These are phyloP conservation scores for Suillus luteus DNA, from an alignment of 768 basidiomycete species.

Conservation along the genomic window DNA sequence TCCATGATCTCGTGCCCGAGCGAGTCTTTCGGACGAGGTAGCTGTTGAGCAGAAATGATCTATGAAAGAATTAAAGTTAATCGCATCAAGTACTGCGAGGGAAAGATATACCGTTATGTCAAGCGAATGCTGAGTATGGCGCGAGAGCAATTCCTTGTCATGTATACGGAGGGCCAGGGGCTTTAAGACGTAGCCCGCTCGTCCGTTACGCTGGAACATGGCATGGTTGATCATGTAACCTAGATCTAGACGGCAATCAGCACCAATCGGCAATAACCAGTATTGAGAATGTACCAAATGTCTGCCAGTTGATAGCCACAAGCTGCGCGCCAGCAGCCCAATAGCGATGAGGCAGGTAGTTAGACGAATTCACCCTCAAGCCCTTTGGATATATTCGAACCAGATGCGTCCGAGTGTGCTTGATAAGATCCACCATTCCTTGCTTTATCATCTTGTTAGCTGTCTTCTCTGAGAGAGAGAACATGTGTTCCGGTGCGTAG, in stretches of 20 bases:
- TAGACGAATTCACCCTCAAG: constrained; percentile 75
- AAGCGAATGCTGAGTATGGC: constrained; percentile 59
- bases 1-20: constrained; percentile 61
- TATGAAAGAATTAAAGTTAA: constrained; percentile 22
- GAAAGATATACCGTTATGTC: constrained; percentile 56
- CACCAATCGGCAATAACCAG: constrained; percentile 4
- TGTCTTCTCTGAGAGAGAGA: constrained; percentile 87
- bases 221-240: constrained; percentile 93
- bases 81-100: background rate
- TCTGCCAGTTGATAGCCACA: constrained; percentile 98
- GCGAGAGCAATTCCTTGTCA: constrained; percentile 57
- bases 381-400: constrained; percentile 89
- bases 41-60: constrained; percentile 88
- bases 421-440: constrained; percentile 71
- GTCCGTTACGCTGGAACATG: constrained; percentile 93
- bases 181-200: constrained; percentile 88
- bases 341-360: constrained; percentile 85
- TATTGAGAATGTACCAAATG: constrained; percentile 62
- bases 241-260: constrained; percentile 55
- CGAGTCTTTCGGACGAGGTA: constrained; percentile 71
- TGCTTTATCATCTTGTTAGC: constrained; percentile 76
- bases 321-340: constrained; percentile 91
- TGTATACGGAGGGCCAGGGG: constrained; percentile 72
- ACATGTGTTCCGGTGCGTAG: constrained; percentile 88
- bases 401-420: constrained; percentile 83